Conservation (phyloP, 208 protist species). For the Strigomonas culicis region DNA sequence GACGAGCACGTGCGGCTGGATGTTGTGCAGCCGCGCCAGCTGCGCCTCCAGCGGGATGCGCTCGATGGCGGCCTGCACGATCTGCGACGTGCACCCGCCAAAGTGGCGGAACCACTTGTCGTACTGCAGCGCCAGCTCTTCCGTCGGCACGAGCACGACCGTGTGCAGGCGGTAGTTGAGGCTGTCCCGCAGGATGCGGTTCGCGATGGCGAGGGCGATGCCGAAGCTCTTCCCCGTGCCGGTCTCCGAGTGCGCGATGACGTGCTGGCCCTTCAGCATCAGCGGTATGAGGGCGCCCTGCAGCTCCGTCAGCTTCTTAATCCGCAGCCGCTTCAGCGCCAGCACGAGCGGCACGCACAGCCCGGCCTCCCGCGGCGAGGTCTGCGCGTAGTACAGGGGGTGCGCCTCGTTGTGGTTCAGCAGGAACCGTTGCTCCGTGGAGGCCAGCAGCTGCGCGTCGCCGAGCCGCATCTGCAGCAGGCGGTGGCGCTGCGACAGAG, state of each 20-base stretch:
- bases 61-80: slow-evolving; percentile 76
- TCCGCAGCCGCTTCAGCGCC: slow-evolving; percentile 63
- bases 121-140: slow-evolving; percentile 87
- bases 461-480: slow-evolving; percentile 66
- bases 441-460: slow-evolving; percentile 73
- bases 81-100: slow-evolving; percentile 67
- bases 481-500: neutral
- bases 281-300: slow-evolving; percentile 86
- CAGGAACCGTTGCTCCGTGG: slow-evolving; percentile 51
- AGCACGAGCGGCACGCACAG: slow-evolving; percentile 69
- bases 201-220: slow-evolving; percentile 80
- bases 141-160: slow-evolving; percentile 78
- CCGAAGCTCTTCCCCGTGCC: slow-evolving; percentile 90
- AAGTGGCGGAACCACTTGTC: slow-evolving; percentile 88
- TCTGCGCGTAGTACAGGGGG: slow-evolving; percentile 83
- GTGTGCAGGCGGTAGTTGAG: slow-evolving; percentile 90
- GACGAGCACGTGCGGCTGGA: slow-evolving; percentile 86
- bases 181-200: slow-evolving; percentile 77
- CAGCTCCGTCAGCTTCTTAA: slow-evolving; percentile 73
- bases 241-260: slow-evolving; percentile 88
- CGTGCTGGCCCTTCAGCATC: slow-evolving; percentile 82
- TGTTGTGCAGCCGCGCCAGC: slow-evolving; percentile 82
- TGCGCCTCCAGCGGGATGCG: slow-evolving; percentile 75
- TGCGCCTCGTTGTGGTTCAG: slow-evolving; percentile 75
- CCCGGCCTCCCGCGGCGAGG: slow-evolving; percentile 57